Conservation (phyloP, 352 stramenopile species). For the Phytophthora podocarpi region DNA sequence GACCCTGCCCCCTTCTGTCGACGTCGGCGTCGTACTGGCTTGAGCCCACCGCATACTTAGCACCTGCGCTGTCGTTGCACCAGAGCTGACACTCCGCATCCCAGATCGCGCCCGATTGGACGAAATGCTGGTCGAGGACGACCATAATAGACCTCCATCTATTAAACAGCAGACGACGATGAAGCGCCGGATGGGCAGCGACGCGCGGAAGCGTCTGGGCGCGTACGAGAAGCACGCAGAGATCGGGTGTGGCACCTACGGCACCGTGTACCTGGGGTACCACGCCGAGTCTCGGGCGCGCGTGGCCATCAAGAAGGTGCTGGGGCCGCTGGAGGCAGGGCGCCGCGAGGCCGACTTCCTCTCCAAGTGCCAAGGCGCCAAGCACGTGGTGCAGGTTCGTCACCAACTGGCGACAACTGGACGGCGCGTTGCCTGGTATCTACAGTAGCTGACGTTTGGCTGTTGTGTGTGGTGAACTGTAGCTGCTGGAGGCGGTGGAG, state of each 20-base stretch:
- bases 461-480: not conserved
- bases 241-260: conserved; percentile 84
- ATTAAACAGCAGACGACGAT: conserved; percentile 20
- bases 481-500: conserved; percentile 67
- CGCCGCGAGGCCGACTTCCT: conserved; percentile 61
- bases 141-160: not conserved
- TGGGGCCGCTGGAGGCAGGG: conserved; percentile 40
- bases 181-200: conserved; percentile 40
- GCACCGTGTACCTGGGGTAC: conserved; percentile 71
- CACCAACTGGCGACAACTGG: not conserved
- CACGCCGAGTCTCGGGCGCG: conserved; percentile 38
- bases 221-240: conserved; percentile 73
- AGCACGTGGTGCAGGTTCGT: conserved; percentile 67
- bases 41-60: not conserved
- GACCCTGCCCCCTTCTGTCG: no score
- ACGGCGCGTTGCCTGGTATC: not conserved
- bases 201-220: conserved; percentile 56
- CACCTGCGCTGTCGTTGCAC: conserved; percentile 1
- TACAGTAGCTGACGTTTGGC: not conserved
- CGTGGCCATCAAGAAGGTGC: conserved; percentile 84
- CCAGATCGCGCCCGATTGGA: not conserved
- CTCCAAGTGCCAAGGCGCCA: conserved; percentile 43
- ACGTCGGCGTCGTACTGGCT: conserved; percentile 1
- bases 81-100: not conserved
- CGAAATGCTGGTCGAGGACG: not conserved